These are phyloP conservation scores for Hypholoma sublateritium DNA, from an alignment of 768 basidiomycete genomes.

Conservation along the genomic window DNA sequence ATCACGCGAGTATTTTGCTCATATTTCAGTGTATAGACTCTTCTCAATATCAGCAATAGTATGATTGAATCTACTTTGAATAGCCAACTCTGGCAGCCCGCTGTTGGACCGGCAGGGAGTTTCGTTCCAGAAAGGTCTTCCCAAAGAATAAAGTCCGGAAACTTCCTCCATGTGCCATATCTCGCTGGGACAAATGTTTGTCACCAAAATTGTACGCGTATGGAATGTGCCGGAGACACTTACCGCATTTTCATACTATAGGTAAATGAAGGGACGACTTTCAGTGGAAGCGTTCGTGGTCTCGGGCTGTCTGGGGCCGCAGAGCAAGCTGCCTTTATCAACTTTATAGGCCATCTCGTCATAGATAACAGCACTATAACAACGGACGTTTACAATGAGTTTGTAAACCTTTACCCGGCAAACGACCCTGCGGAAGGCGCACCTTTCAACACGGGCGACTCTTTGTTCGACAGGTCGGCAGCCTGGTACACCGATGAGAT, in stretches of 20 bases:
- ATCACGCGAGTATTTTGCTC: neutral
- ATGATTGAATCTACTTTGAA: slow-evolving; percentile 49
- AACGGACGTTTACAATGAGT: slow-evolving; percentile 33
- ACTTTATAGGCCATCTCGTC: slow-evolving; percentile 46
- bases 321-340: slow-evolving; percentile 44
- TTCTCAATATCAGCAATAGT: slow-evolving; percentile 44
- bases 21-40: slow-evolving; percentile 31
- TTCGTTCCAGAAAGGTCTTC: slow-evolving; percentile 50
- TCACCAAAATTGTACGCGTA: neutral
- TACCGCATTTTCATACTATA: slow-evolving; percentile 13
- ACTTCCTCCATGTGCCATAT: slow-evolving; percentile 54
- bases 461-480: slow-evolving; percentile 53
- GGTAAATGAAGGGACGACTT: slow-evolving; percentile 55
- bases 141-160: slow-evolving; percentile 39
- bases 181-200: slow-evolving; percentile 56
- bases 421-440: slow-evolving; percentile 48
- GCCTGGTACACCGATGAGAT: slow-evolving; percentile 62
- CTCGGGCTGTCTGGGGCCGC: slow-evolving; percentile 36
- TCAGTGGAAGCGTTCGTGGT: slow-evolving; percentile 37
- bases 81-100: slow-evolving; percentile 55
- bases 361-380: slow-evolving; percentile 53
- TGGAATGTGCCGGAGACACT: neutral
- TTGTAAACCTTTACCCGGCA: slow-evolving; percentile 43
- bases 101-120: slow-evolving; percentile 51
- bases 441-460: slow-evolving; percentile 59